Conservation (phyloP, 2,329 filamentous ascomycete species). For the Paecilomyces formosus region DNA sequence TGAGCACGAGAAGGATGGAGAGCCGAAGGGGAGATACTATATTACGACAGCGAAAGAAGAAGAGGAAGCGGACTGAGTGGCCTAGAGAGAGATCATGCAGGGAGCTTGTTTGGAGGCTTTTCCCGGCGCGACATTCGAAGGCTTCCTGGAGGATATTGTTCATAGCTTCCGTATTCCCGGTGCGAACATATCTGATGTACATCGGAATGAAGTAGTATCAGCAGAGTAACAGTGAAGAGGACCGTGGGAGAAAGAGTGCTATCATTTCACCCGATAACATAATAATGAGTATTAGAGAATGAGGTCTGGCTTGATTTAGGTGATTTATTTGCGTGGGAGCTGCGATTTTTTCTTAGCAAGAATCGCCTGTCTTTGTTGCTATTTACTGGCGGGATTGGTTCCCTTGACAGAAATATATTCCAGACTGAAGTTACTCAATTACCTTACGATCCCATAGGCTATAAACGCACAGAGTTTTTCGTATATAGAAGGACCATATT, state of each 20-base stretch:
- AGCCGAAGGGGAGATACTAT: slow-evolving; percentile 35
- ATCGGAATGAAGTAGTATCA: neutral
- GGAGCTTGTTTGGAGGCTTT: neutral
- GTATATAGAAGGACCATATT: too few relatives aligned
- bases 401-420: too few relatives aligned
- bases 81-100: neutral
- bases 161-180: neutral
- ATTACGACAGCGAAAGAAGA: slow-evolving; percentile 37
- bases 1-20: slow-evolving; percentile 42
- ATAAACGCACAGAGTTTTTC: too few relatives aligned
- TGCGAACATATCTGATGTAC: neutral
- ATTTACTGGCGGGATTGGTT: neutral
- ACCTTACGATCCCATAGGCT: too few relatives aligned
- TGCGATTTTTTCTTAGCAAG: neutral
- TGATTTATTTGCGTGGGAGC: neutral
- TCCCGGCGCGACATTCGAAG: neutral
- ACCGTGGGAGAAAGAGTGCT: neutral
- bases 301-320: neutral
- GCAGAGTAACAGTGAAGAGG: neutral
- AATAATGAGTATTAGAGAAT: neutral
- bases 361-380: neutral
- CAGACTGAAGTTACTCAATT: too few relatives aligned
- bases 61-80: slow-evolving; percentile 34
- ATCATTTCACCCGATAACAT: neutral
- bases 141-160: neutral